Evolutionary conservation across 2,329 filamentous ascomycete species (phyloP).

Genomic region (Diaporthe citri): DNA sequence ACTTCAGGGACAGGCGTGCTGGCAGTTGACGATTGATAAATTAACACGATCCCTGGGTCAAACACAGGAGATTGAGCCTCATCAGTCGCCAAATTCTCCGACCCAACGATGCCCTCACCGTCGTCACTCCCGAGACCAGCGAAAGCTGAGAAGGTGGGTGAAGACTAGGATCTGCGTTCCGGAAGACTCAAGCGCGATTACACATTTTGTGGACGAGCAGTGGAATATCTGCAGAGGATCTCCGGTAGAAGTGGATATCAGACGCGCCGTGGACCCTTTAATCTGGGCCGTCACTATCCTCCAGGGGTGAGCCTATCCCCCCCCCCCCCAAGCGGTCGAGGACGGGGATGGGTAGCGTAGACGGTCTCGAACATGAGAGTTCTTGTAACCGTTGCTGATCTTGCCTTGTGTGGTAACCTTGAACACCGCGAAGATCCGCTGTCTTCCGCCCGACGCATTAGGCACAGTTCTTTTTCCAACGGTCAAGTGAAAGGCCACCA

Average conservation of each 20-base stretch:
- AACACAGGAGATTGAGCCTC: constrained; percentile 31
- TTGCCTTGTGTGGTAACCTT: background rate
- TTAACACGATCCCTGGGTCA: constrained; percentile 22
- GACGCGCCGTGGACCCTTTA: constrained; percentile 39
- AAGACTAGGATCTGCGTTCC: constrained; percentile 21
- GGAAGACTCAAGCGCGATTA: constrained; percentile 30
- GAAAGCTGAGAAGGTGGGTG: constrained; percentile 18
- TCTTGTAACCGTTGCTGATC: constrained; percentile 18
- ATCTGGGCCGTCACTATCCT: constrained; percentile 32
- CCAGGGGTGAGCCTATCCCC: constrained; percentile 33
- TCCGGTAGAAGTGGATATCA: constrained; percentile 35
- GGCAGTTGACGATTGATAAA: constrained; percentile 19
- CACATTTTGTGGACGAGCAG: constrained; percentile 31
- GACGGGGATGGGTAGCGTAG: background rate
- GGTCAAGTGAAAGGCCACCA: constrained; percentile 26
- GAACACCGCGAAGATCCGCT: constrained; percentile 4
- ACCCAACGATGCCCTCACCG: constrained; percentile 24
- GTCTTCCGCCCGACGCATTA: constrained; percentile 5
- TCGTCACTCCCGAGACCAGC: constrained; percentile 19
- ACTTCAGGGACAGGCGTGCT: background rate
- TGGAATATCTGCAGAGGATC: constrained; percentile 36
- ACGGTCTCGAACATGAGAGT: constrained; percentile 21
- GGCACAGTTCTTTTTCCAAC: constrained; percentile 21
- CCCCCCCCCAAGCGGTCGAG: constrained; percentile 22
- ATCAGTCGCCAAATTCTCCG: constrained; percentile 24